Evolutionary conservation across 78 protist species (phyloP).

Genomic region (Chrysochromulina tobinii): DNA sequence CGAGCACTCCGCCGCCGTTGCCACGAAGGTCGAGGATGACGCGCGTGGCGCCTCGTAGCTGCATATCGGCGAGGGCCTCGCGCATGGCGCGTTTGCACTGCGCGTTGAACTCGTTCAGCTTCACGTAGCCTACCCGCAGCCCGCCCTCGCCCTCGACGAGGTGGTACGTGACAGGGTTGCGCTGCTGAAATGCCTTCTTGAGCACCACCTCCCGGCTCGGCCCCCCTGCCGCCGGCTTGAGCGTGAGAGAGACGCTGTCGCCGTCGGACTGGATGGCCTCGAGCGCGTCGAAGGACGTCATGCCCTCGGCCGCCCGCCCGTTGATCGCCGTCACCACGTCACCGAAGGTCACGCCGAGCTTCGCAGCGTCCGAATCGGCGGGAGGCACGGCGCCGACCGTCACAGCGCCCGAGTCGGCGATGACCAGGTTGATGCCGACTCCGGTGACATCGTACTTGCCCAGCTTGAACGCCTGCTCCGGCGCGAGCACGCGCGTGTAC

Average conservation of each 20-base stretch:
- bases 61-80: neutral
- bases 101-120: neutral
- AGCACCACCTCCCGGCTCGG: neutral
- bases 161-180: neutral
- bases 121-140: neutral
- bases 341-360: neutral
- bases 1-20: neutral
- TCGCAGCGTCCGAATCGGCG: neutral
- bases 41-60: neutral
- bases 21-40: neutral
- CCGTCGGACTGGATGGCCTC: neutral
- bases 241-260: neutral
- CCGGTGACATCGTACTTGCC: conserved; percentile 12
- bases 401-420: neutral
- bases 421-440: neutral
- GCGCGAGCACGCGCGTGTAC: neutral
- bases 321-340: neutral
- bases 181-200: neutral
- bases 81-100: no score
- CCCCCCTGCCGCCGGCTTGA: neutral
- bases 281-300: conserved; percentile 7
- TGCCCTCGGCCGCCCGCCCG: neutral
- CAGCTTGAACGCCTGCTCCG: neutral
- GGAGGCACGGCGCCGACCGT: neutral
- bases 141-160: neutral